phyloP scores from a whole-genome alignment of 148 eudicot genomes.

The Chenopodium formosanum region DNA sequence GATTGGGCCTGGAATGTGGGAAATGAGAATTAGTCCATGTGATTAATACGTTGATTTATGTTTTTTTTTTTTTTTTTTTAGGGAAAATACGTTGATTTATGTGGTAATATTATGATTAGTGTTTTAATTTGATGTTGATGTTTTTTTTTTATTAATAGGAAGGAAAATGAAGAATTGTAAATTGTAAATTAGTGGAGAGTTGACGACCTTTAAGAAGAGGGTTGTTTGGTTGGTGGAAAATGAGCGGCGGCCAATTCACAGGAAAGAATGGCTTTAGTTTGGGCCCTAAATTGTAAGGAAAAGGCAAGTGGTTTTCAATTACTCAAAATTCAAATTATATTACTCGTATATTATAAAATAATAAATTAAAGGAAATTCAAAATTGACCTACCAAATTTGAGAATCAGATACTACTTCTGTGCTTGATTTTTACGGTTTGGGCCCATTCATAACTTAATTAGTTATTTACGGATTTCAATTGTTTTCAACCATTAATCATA shows the following conservation, averaged over 20 bases:
- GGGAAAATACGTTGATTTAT: background rate
- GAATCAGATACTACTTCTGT: constrained; percentile 12
- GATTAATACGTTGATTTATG: background rate
- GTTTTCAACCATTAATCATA: background rate
- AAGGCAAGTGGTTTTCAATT: background rate
- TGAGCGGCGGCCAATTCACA: constrained; percentile 12
- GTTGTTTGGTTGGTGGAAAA: constrained; percentile 29
- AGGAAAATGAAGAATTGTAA: background rate
- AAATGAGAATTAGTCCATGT: constrained; percentile 7
- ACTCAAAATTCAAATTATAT: background rate
- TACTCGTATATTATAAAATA: no score
- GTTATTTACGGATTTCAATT: background rate
- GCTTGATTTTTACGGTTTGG: background rate
- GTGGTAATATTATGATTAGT: background rate
- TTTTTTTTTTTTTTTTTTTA: background rate
- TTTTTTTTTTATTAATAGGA: no score
- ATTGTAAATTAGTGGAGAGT: background rate
- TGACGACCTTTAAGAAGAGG: constrained; percentile 6
- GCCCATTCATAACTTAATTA: background rate
- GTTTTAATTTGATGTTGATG: background rate
- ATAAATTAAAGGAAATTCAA: background rate
- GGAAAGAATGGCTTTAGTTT: constrained; percentile 11
- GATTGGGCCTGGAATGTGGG: constrained; percentile 1
- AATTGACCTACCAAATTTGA: background rate
- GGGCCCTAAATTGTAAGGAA: background rate